Base-by-base conservation (phyloP, 2,329 filamentous ascomycete species). In the Didymella segeticola region DNA sequence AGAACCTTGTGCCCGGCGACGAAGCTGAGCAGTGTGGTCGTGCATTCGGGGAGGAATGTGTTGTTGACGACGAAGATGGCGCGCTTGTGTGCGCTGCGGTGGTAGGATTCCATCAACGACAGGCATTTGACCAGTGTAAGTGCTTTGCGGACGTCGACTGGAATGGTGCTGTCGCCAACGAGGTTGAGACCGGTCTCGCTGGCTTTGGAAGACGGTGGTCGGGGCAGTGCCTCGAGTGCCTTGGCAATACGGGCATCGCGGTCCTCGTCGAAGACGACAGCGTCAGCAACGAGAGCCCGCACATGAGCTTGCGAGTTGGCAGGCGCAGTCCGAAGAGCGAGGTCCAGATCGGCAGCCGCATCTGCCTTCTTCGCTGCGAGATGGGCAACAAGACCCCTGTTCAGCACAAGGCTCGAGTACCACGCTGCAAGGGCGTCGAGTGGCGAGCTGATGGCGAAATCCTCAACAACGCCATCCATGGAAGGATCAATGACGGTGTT, bases 391-490 rank as follows among this genome's bases (percentile, higher is more conserved):
- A 97, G 81, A 2, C 86, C 86, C 52, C 83, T 82, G 64, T 92
- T 89, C 30, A 96, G 77, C 11, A 85, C 80, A 49, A 88, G 81
- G 59, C 86, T 91, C 0, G 93, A 96, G 79, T 88, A 95, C 93
- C 93, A 97, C 2, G 93, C 91, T 6, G 93, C 91, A 45, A 97
- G 85, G 11, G 91, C 92, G 73, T 97, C 93, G 61, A 97, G 84
- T 0, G 93, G 91, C 15, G 91, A 95, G 46, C 89, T 86, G 56
- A 97, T 90, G 2, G 91, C 88, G 46, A 86, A 85, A 67, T 97
- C 93, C 54, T 95, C 89, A 3, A 95, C 89, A 1, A 96, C 91
- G 5, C 85, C 82, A 69, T 96, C 89, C 82, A 96, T 89, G 41
- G 89, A 86, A 46, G 88, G 86, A 58, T 90, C 88, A 3, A 82